Evolutionary conservation across 2,329 filamentous ascomycete genomes (phyloP), one percentile per base, ranked within the genome.

Genomic region (Trematosphaeria pertusa): DNA sequence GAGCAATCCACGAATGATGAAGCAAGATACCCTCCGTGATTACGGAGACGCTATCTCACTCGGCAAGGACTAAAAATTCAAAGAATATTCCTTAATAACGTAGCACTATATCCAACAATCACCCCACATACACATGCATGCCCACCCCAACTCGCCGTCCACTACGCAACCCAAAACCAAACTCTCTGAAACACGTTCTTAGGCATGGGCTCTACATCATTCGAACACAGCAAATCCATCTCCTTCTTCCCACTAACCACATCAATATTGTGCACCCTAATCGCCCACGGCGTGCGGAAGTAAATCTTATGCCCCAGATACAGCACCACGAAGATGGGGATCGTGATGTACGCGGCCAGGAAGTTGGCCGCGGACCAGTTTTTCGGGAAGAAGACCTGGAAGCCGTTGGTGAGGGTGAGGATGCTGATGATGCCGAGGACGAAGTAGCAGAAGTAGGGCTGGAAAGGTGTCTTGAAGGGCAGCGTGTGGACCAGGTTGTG

Each of bases 401-500:
- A 71, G 8, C 68, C 68, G 37, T 69, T 70, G 32, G 67, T 71
- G 17, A 71, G 46, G 1, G 66, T 70, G 19, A 71, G 52, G 1
- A 71, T 37, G 17, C 47, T 50, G 5, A 71, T 40, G 85, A 73
- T 61, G 78, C 82, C 54, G 68, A 72, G 75, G 83, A 82, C 81
- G 12, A 76, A 72, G 54, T 79, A 86, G 0, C 87, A 87, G 10
- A 80, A 81, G 53, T 73, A 79, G 1, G 78, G 78, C 54, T 79
- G 77, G 46, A 75, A 72, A 1, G 63, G 72, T 0, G 75, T 74
- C 45, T 67, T 71, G 69, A 78, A 81, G 1, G 82, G 81, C 9
- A 87, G 58, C 11, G 61, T 73, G 10, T 85, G 80, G 12, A 80
- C 73, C 30, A 89, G 80, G 49, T 78, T 77, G 52, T 84, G 82